A percentile compares a stretch with the other conserved stretches of the same genome.
Conservation (phyloP, 805 yeast genomes). For the Yamadazyma insecticola region DNA sequence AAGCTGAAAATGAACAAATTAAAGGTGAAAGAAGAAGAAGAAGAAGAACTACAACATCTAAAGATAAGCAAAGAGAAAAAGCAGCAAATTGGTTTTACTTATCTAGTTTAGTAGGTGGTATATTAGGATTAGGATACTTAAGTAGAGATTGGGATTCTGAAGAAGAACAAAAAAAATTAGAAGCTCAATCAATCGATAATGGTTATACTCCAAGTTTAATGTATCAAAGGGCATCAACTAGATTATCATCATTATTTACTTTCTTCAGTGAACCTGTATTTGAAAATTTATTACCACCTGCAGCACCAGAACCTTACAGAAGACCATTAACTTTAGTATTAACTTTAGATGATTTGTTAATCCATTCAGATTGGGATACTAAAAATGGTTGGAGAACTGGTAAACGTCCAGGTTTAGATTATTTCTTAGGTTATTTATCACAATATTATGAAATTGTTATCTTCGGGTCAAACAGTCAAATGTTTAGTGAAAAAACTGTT, state of each 20-base stretch:
- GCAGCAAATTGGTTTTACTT: conserved; percentile 73
- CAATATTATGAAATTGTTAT: conserved; percentile 95
- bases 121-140: conserved; percentile 58
- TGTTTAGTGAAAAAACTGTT: conserved; percentile 78
- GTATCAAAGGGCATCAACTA: conserved; percentile 63
- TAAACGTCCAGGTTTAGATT: conserved; percentile 97
- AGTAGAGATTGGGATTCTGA: conserved; percentile 82
- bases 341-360: conserved; percentile 82
- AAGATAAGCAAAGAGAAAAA: conserved; percentile 78
- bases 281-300: conserved; percentile 90
- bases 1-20: conserved; percentile 11
- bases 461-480: conserved; percentile 80
- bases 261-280: conserved; percentile 92
- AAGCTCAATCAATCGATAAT: conserved; percentile 46
- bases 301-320: conserved; percentile 85
- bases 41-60: conserved; percentile 56
- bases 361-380: conserved; percentile 90
- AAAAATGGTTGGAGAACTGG: conserved; percentile 97
- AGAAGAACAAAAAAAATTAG: conserved; percentile 54
- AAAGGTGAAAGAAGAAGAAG: conserved; percentile 30
- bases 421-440: conserved; percentile 89
- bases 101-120: conserved; percentile 48
- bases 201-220: conserved; percentile 66
- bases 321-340: conserved; percentile 89
- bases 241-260: conserved; percentile 71